phyloP scores from a whole-genome alignment of 1,284 basidiomycete genomes.

The Exobasidium rhododendri region DNA sequence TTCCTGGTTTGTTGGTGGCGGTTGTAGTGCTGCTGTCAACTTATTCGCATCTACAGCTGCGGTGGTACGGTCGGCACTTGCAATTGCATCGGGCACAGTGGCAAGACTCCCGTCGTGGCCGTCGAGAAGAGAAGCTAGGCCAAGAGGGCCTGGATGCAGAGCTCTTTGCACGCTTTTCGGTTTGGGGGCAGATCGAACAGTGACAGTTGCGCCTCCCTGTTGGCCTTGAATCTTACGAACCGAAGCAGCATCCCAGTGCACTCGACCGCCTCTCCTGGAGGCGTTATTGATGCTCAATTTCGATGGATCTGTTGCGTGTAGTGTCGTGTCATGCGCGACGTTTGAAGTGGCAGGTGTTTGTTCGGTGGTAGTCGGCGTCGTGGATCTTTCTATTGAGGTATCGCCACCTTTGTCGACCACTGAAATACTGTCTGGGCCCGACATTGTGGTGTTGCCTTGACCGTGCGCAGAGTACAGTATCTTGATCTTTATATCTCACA shows the following conservation, averaged over 20 bases:
- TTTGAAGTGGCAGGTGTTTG: too few species aligned
- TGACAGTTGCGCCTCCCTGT: slow-evolving; percentile 32
- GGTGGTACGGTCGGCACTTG: not conserved
- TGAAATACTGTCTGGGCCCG: too few species aligned
- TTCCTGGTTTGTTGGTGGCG: not conserved
- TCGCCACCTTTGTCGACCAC: too few species aligned
- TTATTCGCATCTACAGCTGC: not conserved
- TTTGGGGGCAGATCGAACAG: slow-evolving; percentile 26
- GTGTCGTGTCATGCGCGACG: too few species aligned
- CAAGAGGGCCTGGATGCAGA: slow-evolving; percentile 48
- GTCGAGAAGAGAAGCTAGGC: slow-evolving; percentile 20
- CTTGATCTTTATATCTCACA: too few species aligned
- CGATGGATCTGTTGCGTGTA: too few species aligned
- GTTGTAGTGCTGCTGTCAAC: not conserved
- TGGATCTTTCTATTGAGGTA: too few species aligned
- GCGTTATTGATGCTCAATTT: too few species aligned
- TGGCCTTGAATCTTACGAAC: slow-evolving; percentile 16
- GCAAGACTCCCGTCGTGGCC: not conserved
- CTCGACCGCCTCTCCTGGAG: slow-evolving; percentile 3
- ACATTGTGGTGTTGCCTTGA: too few species aligned
- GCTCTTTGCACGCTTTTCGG: slow-evolving; percentile 25
- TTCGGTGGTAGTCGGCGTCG: too few species aligned
- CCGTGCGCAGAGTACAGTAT: too few species aligned
- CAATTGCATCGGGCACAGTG: not conserved
- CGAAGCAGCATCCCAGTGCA: slow-evolving; percentile 11